Percentiles rank a stretch among this genome's conserved stretches.
Conservation (phyloP, 768 basidiomycete species). For the Termitomyces sp. region DNA sequence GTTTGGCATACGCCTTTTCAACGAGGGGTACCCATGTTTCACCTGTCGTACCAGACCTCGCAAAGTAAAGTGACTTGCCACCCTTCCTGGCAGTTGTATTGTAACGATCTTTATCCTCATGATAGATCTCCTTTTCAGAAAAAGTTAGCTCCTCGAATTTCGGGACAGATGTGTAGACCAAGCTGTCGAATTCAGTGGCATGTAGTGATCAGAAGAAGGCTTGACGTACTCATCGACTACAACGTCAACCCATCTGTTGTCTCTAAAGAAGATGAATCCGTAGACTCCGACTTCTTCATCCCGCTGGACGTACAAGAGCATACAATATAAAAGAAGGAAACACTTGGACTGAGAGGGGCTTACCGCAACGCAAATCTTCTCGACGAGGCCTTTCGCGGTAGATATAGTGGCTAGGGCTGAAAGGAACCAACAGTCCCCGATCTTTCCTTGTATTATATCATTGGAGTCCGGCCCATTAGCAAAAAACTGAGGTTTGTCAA, state of each 20-base stretch:
- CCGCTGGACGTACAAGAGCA: slow-evolving; percentile 22
- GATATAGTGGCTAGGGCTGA: slow-evolving; percentile 46
- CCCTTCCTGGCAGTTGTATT: slow-evolving; percentile 41
- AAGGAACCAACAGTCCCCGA: slow-evolving; percentile 57
- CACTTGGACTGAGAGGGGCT: neutral
- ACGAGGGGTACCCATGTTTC: slow-evolving; percentile 57
- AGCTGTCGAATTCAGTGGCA: slow-evolving; percentile 19
- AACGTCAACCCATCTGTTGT: slow-evolving; percentile 46
- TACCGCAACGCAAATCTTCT: slow-evolving; percentile 44
- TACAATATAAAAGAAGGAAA: neutral
- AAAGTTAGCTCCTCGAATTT: slow-evolving; percentile 43
- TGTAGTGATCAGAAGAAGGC: neutral
- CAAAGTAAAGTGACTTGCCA: slow-evolving; percentile 45
- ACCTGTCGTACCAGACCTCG: slow-evolving; percentile 38
- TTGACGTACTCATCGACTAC: slow-evolving; percentile 50
- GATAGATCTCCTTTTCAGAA: slow-evolving; percentile 40
- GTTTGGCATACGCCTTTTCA: slow-evolving; percentile 56
- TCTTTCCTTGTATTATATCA: slow-evolving; percentile 44
- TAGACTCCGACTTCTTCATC: slow-evolving; percentile 52
- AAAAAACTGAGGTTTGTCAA: slow-evolving; percentile 46
- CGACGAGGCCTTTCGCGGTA: slow-evolving; percentile 40
- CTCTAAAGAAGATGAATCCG: slow-evolving; percentile 54
- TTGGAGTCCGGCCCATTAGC: slow-evolving; percentile 38
- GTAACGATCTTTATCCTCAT: slow-evolving; percentile 43
- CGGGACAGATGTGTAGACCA: slow-evolving; percentile 42